Evolutionary conservation across 2,329 filamentous ascomycete genomes (phyloP).

Genomic region (Neoscytalidium dimidiatum): DNA sequence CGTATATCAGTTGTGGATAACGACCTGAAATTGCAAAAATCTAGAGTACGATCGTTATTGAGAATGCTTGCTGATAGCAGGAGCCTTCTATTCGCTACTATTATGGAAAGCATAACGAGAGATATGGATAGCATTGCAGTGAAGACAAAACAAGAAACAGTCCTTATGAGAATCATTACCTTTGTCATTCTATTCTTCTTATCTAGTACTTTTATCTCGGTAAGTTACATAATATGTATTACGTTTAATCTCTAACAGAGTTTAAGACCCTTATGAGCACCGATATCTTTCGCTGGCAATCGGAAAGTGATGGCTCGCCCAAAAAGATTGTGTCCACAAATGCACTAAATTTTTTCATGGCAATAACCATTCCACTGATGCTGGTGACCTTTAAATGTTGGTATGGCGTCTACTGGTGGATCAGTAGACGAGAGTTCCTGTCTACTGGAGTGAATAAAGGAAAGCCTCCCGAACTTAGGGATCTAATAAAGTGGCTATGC

Average conservation of each 20-base stretch:
- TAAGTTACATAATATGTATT: slow-evolving; percentile 27
- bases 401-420: slow-evolving; percentile 35
- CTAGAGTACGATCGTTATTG: slow-evolving; percentile 24
- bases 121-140: slow-evolving; percentile 36
- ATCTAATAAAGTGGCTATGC: no score
- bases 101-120: slow-evolving; percentile 29
- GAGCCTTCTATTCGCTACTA: slow-evolving; percentile 35
- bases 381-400: slow-evolving; percentile 36
- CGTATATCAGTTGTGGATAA: background rate
- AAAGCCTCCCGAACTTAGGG: no score
- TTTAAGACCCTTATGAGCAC: slow-evolving; percentile 45
- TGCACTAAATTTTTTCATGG: slow-evolving; percentile 36
- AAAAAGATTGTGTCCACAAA: slow-evolving; percentile 25
- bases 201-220: slow-evolving; percentile 46
- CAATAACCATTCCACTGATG: slow-evolving; percentile 39
- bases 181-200: slow-evolving; percentile 46
- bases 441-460: no score
- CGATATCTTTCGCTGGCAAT: slow-evolving; percentile 34
- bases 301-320: slow-evolving; percentile 21
- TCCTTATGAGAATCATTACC: slow-evolving; percentile 47
- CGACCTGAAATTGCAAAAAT: slow-evolving; percentile 1
- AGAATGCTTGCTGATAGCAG: slow-evolving; percentile 24
- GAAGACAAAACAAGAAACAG: slow-evolving; percentile 42
- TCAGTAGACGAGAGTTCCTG: slow-evolving; percentile 24
- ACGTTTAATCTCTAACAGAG: background rate